These are phyloP conservation scores for Trichoderma guizhouense DNA, from an alignment of 2,329 filamentous ascomycete species.

Conservation along the genomic window DNA sequence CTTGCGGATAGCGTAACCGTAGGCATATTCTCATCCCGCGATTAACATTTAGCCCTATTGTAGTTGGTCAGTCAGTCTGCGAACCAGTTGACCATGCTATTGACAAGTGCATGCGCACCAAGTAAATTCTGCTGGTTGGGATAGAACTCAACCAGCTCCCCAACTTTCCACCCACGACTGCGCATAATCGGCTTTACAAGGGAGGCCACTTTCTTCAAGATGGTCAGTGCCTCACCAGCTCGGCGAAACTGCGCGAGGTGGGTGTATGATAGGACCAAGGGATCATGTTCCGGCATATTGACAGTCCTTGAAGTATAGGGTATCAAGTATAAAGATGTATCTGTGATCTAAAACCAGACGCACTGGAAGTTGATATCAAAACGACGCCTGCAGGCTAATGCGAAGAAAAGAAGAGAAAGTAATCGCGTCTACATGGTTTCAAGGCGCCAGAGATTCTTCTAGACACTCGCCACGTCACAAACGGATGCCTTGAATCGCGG, in stretches of 20 bases:
- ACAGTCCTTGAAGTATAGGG: neutral
- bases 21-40: slow-evolving; percentile 75
- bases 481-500: slow-evolving; percentile 3
- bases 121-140: slow-evolving; percentile 70
- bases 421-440: neutral
- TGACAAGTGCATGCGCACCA: slow-evolving; percentile 44
- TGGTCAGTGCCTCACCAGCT: slow-evolving; percentile 51
- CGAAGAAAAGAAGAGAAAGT: neutral
- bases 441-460: neutral
- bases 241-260: slow-evolving; percentile 48
- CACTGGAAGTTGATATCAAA: neutral
- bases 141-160: slow-evolving; percentile 79
- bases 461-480: slow-evolving; percentile 14
- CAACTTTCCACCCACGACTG: slow-evolving; percentile 75
- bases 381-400: neutral
- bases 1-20: slow-evolving; percentile 71
- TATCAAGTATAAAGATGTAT: neutral
- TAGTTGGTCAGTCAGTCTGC: neutral
- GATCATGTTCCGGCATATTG: slow-evolving; percentile 33
- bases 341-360: neutral
- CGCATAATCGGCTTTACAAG: slow-evolving; percentile 95
- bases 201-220: slow-evolving; percentile 77
- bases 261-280: slow-evolving; percentile 46
- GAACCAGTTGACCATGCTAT: neutral
- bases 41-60: slow-evolving; percentile 70